Evolutionary conservation across 169 alveolate species (phyloP).

Genomic region (Babesia caballi): DNA sequence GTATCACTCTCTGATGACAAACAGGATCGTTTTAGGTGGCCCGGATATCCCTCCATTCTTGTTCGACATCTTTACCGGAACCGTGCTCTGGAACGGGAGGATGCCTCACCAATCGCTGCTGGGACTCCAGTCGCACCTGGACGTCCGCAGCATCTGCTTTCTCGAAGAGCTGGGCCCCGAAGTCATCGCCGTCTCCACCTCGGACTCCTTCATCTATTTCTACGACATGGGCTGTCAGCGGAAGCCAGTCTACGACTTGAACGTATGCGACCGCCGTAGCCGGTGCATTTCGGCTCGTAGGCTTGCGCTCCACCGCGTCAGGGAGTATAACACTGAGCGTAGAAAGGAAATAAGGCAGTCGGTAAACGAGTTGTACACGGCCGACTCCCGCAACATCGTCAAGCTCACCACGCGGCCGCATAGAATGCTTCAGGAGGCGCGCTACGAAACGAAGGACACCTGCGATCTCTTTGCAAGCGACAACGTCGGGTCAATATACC

Average conservation of each 20-base stretch:
- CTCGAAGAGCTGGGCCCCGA: conserved; percentile 67
- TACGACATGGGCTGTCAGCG: conserved; percentile 71
- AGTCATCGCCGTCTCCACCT: conserved; percentile 63
- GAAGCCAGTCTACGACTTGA: conserved; percentile 70
- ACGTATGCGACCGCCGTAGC: conserved; percentile 61
- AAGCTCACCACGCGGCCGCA: conserved; percentile 39
- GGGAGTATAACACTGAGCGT: conserved; percentile 42
- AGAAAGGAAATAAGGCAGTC: conserved; percentile 19
- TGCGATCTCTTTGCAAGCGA: conserved; percentile 66
- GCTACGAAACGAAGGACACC: conserved; percentile 36
- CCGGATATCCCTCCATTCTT: conserved; percentile 59
- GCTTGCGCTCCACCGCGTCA: conserved; percentile 1
- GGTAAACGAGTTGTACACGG: conserved; percentile 23
- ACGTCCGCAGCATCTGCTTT: conserved; percentile 60
- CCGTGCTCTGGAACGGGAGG: conserved; percentile 70
- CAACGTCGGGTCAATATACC: conserved; percentile 68
- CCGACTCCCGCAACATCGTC: conserved; percentile 14
- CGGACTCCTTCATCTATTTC: conserved; percentile 62
- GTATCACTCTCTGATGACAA: conserved; percentile 57
- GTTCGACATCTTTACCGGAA: conserved; percentile 68
- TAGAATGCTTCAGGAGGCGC: neutral
- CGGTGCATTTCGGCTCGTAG: conserved; percentile 23
- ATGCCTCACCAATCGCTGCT: conserved; percentile 63
- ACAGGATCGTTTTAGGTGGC: conserved; percentile 71
- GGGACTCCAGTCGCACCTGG: conserved; percentile 61